Evolutionary conservation across 1,139 yeast genomes (phyloP).

Genomic region (Lodderomyces orthopsilosis): DNA sequence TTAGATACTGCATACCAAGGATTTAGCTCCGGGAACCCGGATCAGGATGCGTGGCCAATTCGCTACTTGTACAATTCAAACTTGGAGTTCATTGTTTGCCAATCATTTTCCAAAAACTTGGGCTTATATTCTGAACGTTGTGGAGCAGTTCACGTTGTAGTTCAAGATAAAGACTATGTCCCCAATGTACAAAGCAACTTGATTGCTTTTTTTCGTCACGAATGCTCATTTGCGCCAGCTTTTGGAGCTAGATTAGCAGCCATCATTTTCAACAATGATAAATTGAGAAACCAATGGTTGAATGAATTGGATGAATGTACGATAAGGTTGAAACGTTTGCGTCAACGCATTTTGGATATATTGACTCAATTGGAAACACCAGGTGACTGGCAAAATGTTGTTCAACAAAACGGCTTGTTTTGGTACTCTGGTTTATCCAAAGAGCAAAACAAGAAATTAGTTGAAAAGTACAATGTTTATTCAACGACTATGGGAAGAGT

Average conservation of each 20-base stretch:
- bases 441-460: constrained; percentile 30
- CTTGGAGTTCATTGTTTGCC: constrained; percentile 35
- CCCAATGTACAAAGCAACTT: constrained; percentile 26
- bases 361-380: constrained; percentile 35
- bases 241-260: constrained; percentile 44
- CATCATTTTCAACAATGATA: constrained; percentile 23
- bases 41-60: constrained; percentile 29
- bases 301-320: constrained; percentile 31
- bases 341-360: constrained; percentile 26
- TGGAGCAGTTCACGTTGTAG: constrained; percentile 41
- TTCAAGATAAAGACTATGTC: constrained; percentile 20
- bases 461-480: constrained; percentile 36
- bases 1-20: constrained; percentile 96
- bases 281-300: constrained; percentile 32
- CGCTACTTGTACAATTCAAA: constrained; percentile 22
- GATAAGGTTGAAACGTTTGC: constrained; percentile 27
- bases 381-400: constrained; percentile 41
- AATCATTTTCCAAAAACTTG: constrained; percentile 46
- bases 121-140: constrained; percentile 46
- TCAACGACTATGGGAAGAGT: constrained; percentile 39
- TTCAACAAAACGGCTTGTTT: constrained; percentile 40
- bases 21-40: constrained; percentile 58
- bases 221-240: constrained; percentile 47
- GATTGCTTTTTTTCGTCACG: constrained; percentile 32
- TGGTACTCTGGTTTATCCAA: constrained; percentile 42